Base-by-base conservation (phyloP, 345 rosid species). In the Syzygium grande region DNA sequence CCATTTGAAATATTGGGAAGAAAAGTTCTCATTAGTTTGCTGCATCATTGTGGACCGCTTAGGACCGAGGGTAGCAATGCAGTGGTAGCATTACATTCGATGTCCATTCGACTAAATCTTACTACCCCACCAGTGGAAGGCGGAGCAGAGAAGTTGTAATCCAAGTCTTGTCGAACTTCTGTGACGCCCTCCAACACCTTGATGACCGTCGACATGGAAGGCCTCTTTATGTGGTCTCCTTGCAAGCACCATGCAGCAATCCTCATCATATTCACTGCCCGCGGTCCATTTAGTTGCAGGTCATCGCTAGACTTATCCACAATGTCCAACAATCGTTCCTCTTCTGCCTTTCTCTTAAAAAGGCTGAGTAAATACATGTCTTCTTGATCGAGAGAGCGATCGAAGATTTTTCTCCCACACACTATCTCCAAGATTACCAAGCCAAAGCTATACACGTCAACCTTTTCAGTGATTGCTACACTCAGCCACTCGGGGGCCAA, bases 351-450 rank as follows among this genome's bases (percentile, higher is more conserved):
- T n/a, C n/a, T n/a, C n/a, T n/a, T n/a, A n/a, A n/a, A n/a, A n/a
- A n/a, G n/a, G n/a, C n/a, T n/a, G n/a, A n/a, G n/a, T n/a, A n/a
- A n/a, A n/a, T n/a, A n/a, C n/a, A n/a, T n/a, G n/a, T n/a, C n/a
- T n/a, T n/a, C n/a, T n/a, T n/a, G n/a, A n/a, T n/a, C n/a, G n/a
- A n/a, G n/a, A n/a, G n/a, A n/a, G n/a, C n/a, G n/a, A n/a, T n/a
- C n/a, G n/a, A n/a, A n/a, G n/a, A n/a, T n/a, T n/a, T n/a, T n/a
- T n/a, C n/a, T n/a, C n/a, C n/a, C n/a, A n/a, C 93, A 87, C 23
- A 90, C 49, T 11, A 92, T 84, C 89, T 89, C 91, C 87, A 92
- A 46, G 21, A 88, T 84, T 12, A 91, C 91, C 55, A 90, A 65
- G 1, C 91, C 91, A 30, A 90, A 92, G 58, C 91, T 91, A 49